Conservation (phyloP, 352 stramenopile genomes). For the Pythium brachiatum region DNA sequence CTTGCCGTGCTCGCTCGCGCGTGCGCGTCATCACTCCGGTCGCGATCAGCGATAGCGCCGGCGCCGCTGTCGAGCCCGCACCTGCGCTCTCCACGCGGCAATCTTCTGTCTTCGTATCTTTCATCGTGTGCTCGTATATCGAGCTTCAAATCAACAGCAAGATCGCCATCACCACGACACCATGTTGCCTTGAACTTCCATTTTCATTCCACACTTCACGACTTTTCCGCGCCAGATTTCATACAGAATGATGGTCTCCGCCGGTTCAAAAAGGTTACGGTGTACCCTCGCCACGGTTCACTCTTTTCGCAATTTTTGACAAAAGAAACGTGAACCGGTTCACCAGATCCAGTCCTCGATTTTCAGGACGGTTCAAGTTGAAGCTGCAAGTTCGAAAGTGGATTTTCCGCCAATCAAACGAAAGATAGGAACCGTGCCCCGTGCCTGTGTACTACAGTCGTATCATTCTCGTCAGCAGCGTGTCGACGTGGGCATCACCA, state of each 20-base stretch:
- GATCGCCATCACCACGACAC: neutral
- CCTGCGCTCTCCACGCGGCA: constrained; percentile 8
- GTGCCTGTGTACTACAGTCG: neutral
- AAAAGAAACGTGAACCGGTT: neutral
- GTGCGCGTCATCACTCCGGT: constrained; percentile 20
- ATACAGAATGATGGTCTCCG: constrained; percentile 9
- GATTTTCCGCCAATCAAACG: constrained; percentile 25
- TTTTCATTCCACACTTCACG: neutral
- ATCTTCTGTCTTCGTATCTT: neutral
- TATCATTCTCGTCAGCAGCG: constrained; percentile 7
- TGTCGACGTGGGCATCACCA: constrained; percentile 8
- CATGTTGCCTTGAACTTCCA: neutral
- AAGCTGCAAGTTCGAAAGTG: constrained; percentile 24
- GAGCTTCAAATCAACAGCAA: neutral
- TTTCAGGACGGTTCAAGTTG: constrained; percentile 8
- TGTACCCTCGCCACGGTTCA: constrained; percentile 1
- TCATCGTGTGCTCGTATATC: constrained; percentile 6
- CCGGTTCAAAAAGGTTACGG: constrained; percentile 4
- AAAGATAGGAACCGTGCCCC: constrained; percentile 1
- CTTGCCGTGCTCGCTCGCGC: constrained; percentile 11
- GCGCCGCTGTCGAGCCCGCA: neutral
- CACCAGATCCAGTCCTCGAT: neutral
- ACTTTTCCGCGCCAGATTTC: neutral
- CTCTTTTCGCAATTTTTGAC: neutral
- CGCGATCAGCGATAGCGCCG: constrained; percentile 14